Evolutionary conservation across 148 eudicot genomes (phyloP), one percentile per base, ranked within the genome.

Genomic region (Chenopodium quinoa): DNA sequence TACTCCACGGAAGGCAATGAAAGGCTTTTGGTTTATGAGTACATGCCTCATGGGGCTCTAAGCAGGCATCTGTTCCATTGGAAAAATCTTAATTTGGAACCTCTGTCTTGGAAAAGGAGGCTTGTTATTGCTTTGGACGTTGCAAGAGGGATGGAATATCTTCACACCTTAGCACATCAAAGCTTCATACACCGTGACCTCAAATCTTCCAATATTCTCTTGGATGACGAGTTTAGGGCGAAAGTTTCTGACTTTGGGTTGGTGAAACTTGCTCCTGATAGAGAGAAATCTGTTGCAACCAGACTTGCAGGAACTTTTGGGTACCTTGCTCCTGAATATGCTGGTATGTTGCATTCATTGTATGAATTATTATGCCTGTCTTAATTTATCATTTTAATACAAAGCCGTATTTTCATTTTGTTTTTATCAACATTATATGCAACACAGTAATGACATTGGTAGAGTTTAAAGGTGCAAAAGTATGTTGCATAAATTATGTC

Each of bases 231-330:
- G 69, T 93, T 81, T 76, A 88, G 93, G 71, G 97, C 94, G 16
- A 93, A 93, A 85, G 92, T 93, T 71, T 85, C 94, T 0, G 97
- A 91, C 79, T 92, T 92, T 34, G 97, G 97, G 77, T 82, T 92
- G 80, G 97, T 92, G 79, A 92, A 92, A 87, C 91, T 92, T 78
- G 97, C 94, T 68, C 94, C 97, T 20, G 92, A 89, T 66, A 78
- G 85, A 75, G 97, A 90, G 77, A 86, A 80, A 69, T 93, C 93
- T 22, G 89, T 93, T 31, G 88, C 86, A 13, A 93, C 97, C 34
- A 91, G 90, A 86, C 93, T 93, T 80, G 97, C 97, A 2, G 94
- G 97, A 54, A 92, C 92, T n/a, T 92, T 92, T 68, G 94, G 97
- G 34, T 92, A 91, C 81, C 91, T 93, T 82, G 97, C 97, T 58